Conservation (phyloP, 2,329 filamentous ascomycete genomes). For the Zasmidium citrigriseum region DNA sequence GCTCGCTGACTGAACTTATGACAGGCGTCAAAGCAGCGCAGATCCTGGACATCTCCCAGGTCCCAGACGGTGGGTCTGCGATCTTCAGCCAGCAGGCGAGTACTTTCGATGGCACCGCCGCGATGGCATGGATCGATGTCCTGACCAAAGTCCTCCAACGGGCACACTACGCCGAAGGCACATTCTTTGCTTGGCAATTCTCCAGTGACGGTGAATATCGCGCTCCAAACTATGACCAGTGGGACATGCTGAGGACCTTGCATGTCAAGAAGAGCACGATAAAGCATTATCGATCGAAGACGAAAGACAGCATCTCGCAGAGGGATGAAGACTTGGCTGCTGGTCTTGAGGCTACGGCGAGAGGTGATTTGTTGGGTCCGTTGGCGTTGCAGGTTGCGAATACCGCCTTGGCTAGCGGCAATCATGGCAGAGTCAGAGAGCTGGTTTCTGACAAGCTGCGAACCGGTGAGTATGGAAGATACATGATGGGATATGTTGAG, state of each 20-base stretch:
- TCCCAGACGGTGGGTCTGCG: neutral
- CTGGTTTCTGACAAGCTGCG: neutral
- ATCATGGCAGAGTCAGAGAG: neutral
- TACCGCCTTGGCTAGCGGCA: neutral
- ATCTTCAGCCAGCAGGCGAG: slow-evolving; percentile 5
- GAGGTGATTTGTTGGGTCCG: neutral
- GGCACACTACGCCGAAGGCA: neutral
- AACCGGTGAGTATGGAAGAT: neutral
- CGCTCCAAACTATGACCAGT: slow-evolving; percentile 1
- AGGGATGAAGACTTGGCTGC: neutral
- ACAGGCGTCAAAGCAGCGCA: neutral
- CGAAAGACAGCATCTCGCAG: neutral
- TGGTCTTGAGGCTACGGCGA: neutral
- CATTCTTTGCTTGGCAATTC: slow-evolving; percentile 13
- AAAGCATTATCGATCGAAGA: neutral
- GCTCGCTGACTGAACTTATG: neutral
- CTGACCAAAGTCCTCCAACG: neutral
- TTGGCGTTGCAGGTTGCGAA: neutral
- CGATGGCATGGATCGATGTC: slow-evolving; percentile 8
- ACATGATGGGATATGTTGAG: neutral
- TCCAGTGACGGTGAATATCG: slow-evolving; percentile 9
- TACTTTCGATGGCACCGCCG: neutral
- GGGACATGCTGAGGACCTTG: slow-evolving; percentile 5
- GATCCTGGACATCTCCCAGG: neutral
- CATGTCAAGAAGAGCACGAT: slow-evolving; percentile 1